These are phyloP conservation scores for Vitis hybrid DNA, from an alignment of 177 flowering plant genomes.

Conservation along the genomic window DNA sequence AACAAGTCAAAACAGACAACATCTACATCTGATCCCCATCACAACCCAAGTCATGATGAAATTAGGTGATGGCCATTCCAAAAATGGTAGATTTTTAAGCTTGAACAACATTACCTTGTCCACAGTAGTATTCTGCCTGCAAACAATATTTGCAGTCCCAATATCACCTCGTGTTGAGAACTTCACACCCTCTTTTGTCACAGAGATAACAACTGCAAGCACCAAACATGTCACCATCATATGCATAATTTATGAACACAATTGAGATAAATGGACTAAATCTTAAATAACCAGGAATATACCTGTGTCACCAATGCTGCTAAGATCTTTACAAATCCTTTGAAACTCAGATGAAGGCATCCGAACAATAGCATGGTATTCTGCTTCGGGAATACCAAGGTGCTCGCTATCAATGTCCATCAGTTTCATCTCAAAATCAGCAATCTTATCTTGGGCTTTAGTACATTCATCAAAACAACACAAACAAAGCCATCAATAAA, in stretches of 20 bases:
- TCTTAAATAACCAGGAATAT: slow-evolving; percentile 3
- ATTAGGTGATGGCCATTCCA: neutral
- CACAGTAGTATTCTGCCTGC: slow-evolving; percentile 83
- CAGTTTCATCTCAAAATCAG: slow-evolving; percentile 97
- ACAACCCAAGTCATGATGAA: neutral
- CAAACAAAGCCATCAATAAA: neutral
- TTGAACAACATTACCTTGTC: slow-evolving; percentile 55
- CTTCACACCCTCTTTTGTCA: slow-evolving; percentile 97
- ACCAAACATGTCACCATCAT: neutral
- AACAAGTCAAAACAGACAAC: neutral
- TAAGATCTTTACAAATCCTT: slow-evolving; percentile 89
- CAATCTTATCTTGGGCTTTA: slow-evolving; percentile 88
- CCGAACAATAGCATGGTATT: slow-evolving; percentile 87
- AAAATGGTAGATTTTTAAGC: neutral
- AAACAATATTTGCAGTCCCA: slow-evolving; percentile 89
- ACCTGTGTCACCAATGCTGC: slow-evolving; percentile 97
- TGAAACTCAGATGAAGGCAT: slow-evolving; percentile 97
- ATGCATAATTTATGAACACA: neutral
- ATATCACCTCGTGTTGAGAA: slow-evolving; percentile 94
- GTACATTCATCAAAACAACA: slow-evolving; percentile 4
- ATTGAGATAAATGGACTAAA: neutral
- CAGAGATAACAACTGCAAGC: slow-evolving; percentile 85
- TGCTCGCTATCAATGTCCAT: slow-evolving; percentile 99
- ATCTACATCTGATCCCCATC: neutral
- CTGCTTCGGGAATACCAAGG: slow-evolving; percentile 95